phyloP scores from a whole-genome alignment of 2,329 filamentous ascomycete genomes.

The Biscogniauxia marginata region DNA sequence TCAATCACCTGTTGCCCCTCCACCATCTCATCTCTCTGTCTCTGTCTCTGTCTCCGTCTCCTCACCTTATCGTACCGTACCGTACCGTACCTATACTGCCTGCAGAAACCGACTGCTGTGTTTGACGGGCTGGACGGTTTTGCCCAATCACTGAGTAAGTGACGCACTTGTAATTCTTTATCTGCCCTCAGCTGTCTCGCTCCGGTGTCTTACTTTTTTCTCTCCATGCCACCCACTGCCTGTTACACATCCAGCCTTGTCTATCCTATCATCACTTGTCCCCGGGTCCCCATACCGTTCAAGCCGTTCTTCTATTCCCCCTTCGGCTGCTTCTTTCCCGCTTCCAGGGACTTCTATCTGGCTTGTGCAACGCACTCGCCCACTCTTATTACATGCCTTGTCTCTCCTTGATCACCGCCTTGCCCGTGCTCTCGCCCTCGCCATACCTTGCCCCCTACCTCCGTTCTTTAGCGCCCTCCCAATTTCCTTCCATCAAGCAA shows the following conservation, averaged over 20 bases:
- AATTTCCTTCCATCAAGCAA: constrained; percentile 8
- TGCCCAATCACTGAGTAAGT: not conserved
- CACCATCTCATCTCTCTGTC: constrained; percentile 5
- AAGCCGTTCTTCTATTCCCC: constrained; percentile 11
- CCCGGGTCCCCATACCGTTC: constrained; percentile 1
- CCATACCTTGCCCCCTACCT: constrained; percentile 5
- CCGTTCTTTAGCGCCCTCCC: constrained; percentile 16
- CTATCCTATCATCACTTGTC: constrained; percentile 1
- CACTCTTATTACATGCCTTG: constrained; percentile 4
- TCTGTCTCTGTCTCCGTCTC: too few relatives aligned
- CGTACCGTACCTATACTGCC: too few relatives aligned
- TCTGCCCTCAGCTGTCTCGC: too few relatives aligned
- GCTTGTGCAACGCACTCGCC: constrained; percentile 14
- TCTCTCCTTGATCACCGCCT: constrained; percentile 15
- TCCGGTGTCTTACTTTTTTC: not conserved
- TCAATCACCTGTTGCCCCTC: constrained; percentile 14
- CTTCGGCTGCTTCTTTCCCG: not conserved
- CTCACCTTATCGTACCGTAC: too few relatives aligned
- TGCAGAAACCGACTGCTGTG: constrained; percentile 1
- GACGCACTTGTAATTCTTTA: not conserved
- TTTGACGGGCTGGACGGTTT: not conserved
- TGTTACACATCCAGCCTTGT: constrained; percentile 1
- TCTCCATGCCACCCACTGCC: not conserved
- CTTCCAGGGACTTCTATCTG: not conserved
- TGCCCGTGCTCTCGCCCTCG: constrained; percentile 14